Evolutionary conservation across 345 rosid genomes (phyloP).

Genomic region (Hibiscus tridactylites): DNA sequence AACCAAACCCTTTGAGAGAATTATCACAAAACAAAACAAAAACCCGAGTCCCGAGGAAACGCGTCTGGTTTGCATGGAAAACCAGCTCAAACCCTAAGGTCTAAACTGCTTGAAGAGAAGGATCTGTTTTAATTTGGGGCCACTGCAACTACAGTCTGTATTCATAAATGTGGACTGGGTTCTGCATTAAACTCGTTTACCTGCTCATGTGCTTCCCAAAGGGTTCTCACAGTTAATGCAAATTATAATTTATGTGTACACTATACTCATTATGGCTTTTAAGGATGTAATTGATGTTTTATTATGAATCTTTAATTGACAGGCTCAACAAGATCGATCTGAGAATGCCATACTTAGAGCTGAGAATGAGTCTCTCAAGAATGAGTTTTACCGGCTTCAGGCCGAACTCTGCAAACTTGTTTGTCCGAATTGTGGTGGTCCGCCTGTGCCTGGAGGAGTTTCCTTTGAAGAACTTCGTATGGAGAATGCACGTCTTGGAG

Average conservation of each 20-base stretch:
- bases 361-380: slow-evolving; percentile 68
- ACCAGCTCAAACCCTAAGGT: slow-evolving; percentile 6
- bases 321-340: slow-evolving; percentile 89
- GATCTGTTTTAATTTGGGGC: slow-evolving; percentile 24
- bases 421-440: slow-evolving; percentile 78
- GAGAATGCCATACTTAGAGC: slow-evolving; percentile 70
- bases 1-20: too few relatives aligned
- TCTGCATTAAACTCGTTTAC: slow-evolving; percentile 23
- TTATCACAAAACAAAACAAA: background rate
- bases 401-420: slow-evolving; percentile 55
- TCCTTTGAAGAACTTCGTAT: slow-evolving; percentile 68
- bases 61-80: slow-evolving; percentile 20
- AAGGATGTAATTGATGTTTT: background rate
- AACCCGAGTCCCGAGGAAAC: slow-evolving; percentile 21
- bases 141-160: slow-evolving; percentile 8
- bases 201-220: slow-evolving; percentile 7
- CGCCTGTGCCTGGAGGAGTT: slow-evolving; percentile 51
- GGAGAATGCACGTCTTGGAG: slow-evolving; percentile 79
- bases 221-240: slow-evolving; percentile 23
- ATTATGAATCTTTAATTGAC: background rate
- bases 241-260: background rate
- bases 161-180: slow-evolving; percentile 19
- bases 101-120: slow-evolving; percentile 9
- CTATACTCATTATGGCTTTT: slow-evolving; percentile 5
- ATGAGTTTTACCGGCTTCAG: slow-evolving; percentile 65